Percentiles rank a stretch among this genome's conserved stretches.
phyloP scores from a whole-genome alignment of 495 filamentous ascomycete genomes.

The Aspergillus funiculosus region DNA sequence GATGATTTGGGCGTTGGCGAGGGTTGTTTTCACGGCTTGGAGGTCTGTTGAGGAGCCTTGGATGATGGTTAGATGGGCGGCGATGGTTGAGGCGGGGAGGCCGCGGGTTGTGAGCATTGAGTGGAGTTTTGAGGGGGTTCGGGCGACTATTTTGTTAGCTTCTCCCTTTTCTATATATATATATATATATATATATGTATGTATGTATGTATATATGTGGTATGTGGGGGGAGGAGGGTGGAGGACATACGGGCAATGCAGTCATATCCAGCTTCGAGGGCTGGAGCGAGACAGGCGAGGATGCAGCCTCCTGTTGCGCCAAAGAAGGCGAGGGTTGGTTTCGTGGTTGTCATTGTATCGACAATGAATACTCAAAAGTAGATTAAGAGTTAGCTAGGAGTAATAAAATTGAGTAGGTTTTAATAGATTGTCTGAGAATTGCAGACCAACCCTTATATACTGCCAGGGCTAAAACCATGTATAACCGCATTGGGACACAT shows the following conservation, averaged over 20 bases:
- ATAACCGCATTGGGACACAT: no score
- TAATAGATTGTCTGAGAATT: no score
- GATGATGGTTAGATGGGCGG: constrained; percentile 41
- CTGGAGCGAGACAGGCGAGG: constrained; percentile 41
- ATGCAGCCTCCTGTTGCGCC: constrained; percentile 49
- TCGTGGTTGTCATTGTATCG: background rate
- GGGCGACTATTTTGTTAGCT: constrained; percentile 35
- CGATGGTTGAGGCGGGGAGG: constrained; percentile 25
- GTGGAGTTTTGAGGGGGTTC: constrained; percentile 57
- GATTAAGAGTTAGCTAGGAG: no score
- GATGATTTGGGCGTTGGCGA: constrained; percentile 32
- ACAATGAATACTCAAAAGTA: no score
- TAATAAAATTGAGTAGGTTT: no score
- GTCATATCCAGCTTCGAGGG: constrained; percentile 46
- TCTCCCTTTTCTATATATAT: no score
- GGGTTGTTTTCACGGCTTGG: constrained; percentile 29
- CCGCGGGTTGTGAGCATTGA: constrained; percentile 30
- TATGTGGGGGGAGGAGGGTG: background rate
- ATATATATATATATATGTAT: no score
- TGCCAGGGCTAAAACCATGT: no score
- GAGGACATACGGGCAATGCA: constrained; percentile 32
- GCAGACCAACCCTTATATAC: no score
- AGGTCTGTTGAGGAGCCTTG: constrained; percentile 49
- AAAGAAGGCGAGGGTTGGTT: constrained; percentile 40
- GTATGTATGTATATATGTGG: background rate